Base-by-base conservation (phyloP, 75 land plant genomes). In the Sequoiadendron giganteum region DNA sequence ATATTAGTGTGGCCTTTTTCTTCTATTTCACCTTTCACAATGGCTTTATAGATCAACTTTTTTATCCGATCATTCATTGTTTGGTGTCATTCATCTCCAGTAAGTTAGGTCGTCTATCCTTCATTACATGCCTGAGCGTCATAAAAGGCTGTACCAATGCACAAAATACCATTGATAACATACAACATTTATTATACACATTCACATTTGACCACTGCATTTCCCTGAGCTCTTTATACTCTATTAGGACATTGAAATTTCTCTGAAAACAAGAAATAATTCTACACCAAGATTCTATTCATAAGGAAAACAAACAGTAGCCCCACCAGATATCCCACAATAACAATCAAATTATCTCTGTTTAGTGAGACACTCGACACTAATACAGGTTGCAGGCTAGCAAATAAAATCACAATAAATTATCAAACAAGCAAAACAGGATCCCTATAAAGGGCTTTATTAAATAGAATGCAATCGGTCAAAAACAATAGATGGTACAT, bases 401-500 rank as follows among this genome's bases (percentile, higher is more conserved):
- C 39, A 38, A 42, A 79, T 39, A 32, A 45, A n/a, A 45, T 21
- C 48, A 9, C n/a, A 42, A 45, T 3, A 39, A 43, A 81, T 25
- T 81, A 81, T 81, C 84, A 45, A 43, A 28, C 45, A 25, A 81
- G 14, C 49, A 45, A 45, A 4, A 21, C 45, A 43, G 28, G 83
- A 43, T 21, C 45, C 83, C 43, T 80, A 40, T 42, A 21, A 81
- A 82, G 48, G 15, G 34, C 49, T 82, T 82, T 82, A 82, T 82
- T 82, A 82, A 82, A 82, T 82, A 79, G 45, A 79, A 82, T 82
- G 54, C 52, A n/a, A 82, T 47, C n/a, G 49, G 47, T 82, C 10
- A n/a, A 82, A 82, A 47, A 82, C 48, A 43, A 47, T 28, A 10
- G 32, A 45, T 45, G 30, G 48, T 82, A 3, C 47, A 82, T 82